These are phyloP conservation scores for Moniliophthora roreri DNA, from an alignment of 1,284 basidiomycete genomes.

Conservation along the genomic window DNA sequence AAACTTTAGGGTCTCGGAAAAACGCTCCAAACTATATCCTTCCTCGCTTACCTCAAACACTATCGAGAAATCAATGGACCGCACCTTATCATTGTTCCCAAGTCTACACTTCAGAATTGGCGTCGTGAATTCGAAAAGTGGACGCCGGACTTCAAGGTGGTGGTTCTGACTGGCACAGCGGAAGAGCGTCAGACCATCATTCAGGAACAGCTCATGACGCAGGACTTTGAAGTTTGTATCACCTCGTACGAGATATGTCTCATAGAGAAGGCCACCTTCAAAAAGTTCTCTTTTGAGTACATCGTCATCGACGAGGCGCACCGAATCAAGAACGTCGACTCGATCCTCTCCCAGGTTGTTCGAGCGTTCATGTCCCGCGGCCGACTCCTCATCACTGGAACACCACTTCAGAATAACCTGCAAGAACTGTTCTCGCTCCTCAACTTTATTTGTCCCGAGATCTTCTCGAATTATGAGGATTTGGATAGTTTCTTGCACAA, in stretches of 20 bases:
- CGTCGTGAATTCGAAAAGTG: slow-evolving; percentile 89
- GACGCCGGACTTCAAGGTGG: slow-evolving; percentile 88
- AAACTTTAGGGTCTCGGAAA: slow-evolving; percentile 91
- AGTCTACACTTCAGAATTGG: slow-evolving; percentile 98
- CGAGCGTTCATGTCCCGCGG: slow-evolving; percentile 89
- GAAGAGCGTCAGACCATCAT: slow-evolving; percentile 90
- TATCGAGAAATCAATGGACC: slow-evolving; percentile 78
- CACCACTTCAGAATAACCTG: slow-evolving; percentile 96
- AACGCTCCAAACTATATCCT: slow-evolving; percentile 97
- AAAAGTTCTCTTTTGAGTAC: slow-evolving; percentile 97
- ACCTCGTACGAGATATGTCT: slow-evolving; percentile 98
- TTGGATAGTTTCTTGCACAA: slow-evolving; percentile 79
- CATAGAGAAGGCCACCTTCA: slow-evolving; percentile 89
- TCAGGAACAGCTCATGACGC: slow-evolving; percentile 74
- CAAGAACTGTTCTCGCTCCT: slow-evolving; percentile 96
- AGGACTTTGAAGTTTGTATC: slow-evolving; percentile 94
- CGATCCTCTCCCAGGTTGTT: slow-evolving; percentile 94
- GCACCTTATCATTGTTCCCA: slow-evolving; percentile 96
- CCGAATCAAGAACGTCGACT: slow-evolving; percentile 99
- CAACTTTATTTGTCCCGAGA: slow-evolving; percentile 91
- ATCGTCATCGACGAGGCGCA: slow-evolving; percentile 99
- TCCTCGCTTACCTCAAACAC: slow-evolving; percentile 93
- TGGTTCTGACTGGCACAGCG: slow-evolving; percentile 84
- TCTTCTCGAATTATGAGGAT: slow-evolving; percentile 76
- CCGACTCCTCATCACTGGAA: slow-evolving; percentile 93